Base-by-base conservation (phyloP, 2,329 filamentous ascomycete genomes). In the Penicillium oxalicum region DNA sequence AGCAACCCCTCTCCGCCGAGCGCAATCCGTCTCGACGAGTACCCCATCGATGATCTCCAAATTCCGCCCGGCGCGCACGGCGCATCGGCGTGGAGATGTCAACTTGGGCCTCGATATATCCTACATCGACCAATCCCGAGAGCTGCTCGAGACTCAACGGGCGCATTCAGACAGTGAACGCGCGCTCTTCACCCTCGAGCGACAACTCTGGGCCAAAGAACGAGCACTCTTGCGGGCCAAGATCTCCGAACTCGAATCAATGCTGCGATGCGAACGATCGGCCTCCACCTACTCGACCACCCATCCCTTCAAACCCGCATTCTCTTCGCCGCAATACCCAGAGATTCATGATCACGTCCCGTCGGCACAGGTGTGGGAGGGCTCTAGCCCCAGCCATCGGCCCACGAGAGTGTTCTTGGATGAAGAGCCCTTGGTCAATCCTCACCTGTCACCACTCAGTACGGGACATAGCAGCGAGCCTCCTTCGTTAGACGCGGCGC, bases 401-500 rank as follows among this genome's bases (percentile, higher is more conserved):
- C 72, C 70, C 34, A 73, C 73, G 28, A 66, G 73, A 50, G 69
- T 74, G 28, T 75, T 75, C 52, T 61, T 62, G 18, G 68, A 71
- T n/a, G 56, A 62, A 26, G 61, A 62, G 37, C 59, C 55, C 34
- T 42, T 52, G 45, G 60, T 64, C 26, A 62, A 61, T 38, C 52
- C 57, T 27, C 57, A 53, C 32, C 36, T 56, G 33, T 52, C 59
- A 46, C 61, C 61, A 28, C 62, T 62, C 45, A 62, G 62, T 29
- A 65, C 69, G 43, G 45, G 49, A 53, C 60, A 64, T 50, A 61
- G 57, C 60, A 59, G 45, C 32, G 55, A 45, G 41, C 59, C 61
- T 38, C 62, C 64, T 5, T 72, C 69, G 40, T 60, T 73, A 11
- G 69, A 73, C 49, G 65, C 63, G 24, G 69, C 70, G 9, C 61